These are phyloP conservation scores for Penicillium sp. DNA, from an alignment of 2,329 filamentous ascomycete genomes.

Conservation along the genomic window DNA sequence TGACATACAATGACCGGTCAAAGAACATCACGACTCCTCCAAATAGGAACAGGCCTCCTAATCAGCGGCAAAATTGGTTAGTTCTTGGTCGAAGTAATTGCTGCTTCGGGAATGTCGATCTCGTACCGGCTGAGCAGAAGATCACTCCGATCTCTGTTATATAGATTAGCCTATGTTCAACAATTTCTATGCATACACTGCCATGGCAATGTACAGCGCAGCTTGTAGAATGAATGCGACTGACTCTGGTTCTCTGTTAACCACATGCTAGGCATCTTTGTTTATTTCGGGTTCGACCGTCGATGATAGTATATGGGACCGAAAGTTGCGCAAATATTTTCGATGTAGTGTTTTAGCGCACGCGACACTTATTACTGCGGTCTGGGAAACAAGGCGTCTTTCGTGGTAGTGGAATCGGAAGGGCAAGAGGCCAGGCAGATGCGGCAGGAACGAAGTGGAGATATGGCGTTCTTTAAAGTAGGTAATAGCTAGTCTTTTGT, in stretches of 20 bases:
- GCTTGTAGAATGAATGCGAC: conserved; percentile 37
- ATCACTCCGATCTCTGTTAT: conserved; percentile 87
- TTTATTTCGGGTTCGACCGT: not conserved
- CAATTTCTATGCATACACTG: not conserved
- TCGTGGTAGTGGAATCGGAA: not conserved
- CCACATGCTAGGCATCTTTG: conserved; percentile 86
- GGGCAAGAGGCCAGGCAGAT: not conserved
- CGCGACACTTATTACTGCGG: not conserved
- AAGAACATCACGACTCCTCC: conserved; percentile 96
- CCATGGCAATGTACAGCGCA: not conserved
- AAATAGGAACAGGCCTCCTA: conserved; percentile 92
- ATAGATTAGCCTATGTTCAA: conserved; percentile 20
- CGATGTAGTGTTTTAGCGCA: not conserved
- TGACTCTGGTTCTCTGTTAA: conserved; percentile 91
- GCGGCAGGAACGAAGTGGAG: not conserved
- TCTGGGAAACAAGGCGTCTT: not conserved
- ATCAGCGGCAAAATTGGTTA: conserved; percentile 7
- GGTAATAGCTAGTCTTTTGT: not conserved
- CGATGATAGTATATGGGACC: not conserved
- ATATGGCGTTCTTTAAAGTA: not conserved
- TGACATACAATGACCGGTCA: conserved; percentile 83
- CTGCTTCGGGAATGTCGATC: not conserved
- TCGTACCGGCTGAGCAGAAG: conserved; percentile 93
- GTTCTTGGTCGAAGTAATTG: conserved; percentile 13
- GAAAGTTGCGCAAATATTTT: not conserved